Base-by-base conservation (phyloP, 257 asterid genomes). In the Perilla frutescens region DNA sequence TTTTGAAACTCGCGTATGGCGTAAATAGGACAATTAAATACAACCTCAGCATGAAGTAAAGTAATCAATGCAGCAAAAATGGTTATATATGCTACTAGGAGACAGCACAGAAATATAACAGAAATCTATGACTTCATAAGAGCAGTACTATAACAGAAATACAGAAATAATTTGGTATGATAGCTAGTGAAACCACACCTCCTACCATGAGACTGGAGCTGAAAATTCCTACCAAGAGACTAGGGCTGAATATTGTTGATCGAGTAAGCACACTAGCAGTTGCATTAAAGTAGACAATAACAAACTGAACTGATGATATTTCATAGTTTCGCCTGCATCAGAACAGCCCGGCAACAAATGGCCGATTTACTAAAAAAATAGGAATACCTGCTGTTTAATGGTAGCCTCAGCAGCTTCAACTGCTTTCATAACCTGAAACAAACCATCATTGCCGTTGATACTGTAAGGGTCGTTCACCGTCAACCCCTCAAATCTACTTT, bases 391-490 rank as follows among this genome's bases (percentile, higher is more conserved):
- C 74, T 87, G 94, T 79, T 92, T 92, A 75, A 92, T 90, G 72
- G 96, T 88, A 72, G 84, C 89, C 84, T 92, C 98, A 50, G 98
- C 98, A 66, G 98, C 96, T 85, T 92, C 98, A 10, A 92, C 98
- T 65, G 98, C 98, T 86, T 92, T 92, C 85, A 90, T 87, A 61
- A 92, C 96, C 90, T 88, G 96, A 87, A 87, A 87, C 74, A 88
- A 70, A 54, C 92, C 96, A 83, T 90, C 94, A 40, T 75, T 87
- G 62, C 87, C 87, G 68, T 82, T 78, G 81, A 31, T 58, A 77
- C 60, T 70, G 50, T 71, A 81, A 37, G 89, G 70, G 82, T 87
- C 96, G 37, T 75, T 86, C 79, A 90, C 76, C 36, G 66, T 79
- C 90, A 90, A 75, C 47, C 86, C 89, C 45, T 78, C 82, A 68